Base-by-base conservation (phyloP, 2,329 filamentous ascomycete species). In the Leptographium radiaticola region DNA sequence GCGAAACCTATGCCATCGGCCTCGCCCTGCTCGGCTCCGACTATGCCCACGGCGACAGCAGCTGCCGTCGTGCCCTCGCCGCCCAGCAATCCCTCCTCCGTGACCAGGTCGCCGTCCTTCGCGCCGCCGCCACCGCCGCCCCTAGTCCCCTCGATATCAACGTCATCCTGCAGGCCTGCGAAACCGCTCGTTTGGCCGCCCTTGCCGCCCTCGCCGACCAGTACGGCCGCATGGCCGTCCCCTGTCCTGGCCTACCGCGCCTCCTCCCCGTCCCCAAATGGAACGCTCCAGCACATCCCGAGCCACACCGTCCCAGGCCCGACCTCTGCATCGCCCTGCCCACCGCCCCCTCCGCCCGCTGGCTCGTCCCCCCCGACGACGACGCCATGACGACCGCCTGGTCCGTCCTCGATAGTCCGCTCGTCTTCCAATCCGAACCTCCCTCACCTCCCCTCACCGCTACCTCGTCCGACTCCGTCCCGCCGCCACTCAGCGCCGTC, bases 41-140 rank as follows among this genome's bases (percentile, higher is more conserved):
- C 4, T 71, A 68, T 50, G 59, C 62, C 1, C 55, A 55, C 1
- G 70, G 70, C 40, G 68, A 71, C 51, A 60, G 68, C 70, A 57
- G 55, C 25, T 67, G 67, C 18, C 64, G 65, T 15, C 60, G 62
- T 36, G 51, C 59, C 38, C 62, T 71, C 2, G 57, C 59, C 6
- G 53, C 55, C 36, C 63, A 66, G 12, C 60, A 66, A 31, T 49
- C 54, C 38, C 60, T 59, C 48, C 60, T 71, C 11, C 59, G 62
- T 18, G 59, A 61, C 45, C 63, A 63, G 20, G 58, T 68, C 44
- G 58, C 59, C 42, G 43, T 54, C 4, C 59, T 72, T 10, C 56
- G 56, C 12, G 54, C 53, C 20, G 59, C 65, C 8, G 53, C 58
- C 4, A 53, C 59, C 11, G 51, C 55, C 1, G 56, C 56, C 1